Evolutionary conservation across 2,329 filamentous ascomycete species (phyloP).

Genomic region (Fonsecaea nubica): DNA sequence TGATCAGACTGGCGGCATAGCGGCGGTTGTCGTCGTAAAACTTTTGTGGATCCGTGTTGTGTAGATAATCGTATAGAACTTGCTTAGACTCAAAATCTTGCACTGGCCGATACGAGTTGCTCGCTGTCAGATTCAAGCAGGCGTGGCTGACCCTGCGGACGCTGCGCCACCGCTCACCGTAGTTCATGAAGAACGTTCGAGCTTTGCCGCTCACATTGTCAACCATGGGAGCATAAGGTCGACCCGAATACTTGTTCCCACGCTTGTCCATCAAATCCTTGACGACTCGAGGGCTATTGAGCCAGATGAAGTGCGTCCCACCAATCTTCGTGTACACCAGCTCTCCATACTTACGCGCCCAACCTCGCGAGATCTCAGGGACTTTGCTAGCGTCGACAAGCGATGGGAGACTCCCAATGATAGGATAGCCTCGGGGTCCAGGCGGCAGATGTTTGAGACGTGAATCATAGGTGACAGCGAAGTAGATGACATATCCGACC

Average conservation of each 20-base stretch:
- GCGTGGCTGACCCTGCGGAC: constrained; percentile 50
- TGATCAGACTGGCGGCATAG: constrained; percentile 58
- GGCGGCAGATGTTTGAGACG: constrained; percentile 14
- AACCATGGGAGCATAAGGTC: constrained; percentile 40
- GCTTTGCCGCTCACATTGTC: constrained; percentile 45
- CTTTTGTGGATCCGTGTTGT: constrained; percentile 45
- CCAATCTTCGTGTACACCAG: constrained; percentile 44
- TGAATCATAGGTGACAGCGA: not conserved
- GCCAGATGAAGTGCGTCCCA: constrained; percentile 44
- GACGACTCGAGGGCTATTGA: constrained; percentile 58
- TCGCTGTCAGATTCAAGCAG: constrained; percentile 55
- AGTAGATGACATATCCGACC: constrained; percentile 2
- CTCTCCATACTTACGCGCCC: constrained; percentile 45
- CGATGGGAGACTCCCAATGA: constrained; percentile 18
- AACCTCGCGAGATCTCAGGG: constrained; percentile 32
- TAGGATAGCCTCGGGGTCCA: constrained; percentile 15
- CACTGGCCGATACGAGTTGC: constrained; percentile 60
- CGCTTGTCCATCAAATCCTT: constrained; percentile 61
- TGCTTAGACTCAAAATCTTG: constrained; percentile 63
- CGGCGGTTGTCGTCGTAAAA: constrained; percentile 55
- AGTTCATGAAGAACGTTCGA: constrained; percentile 56
- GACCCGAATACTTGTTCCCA: constrained; percentile 48
- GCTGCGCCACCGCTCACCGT: constrained; percentile 55
- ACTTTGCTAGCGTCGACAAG: constrained; percentile 13
- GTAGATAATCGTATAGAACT: constrained; percentile 59